Base-by-base conservation (phyloP, 1,139 yeast genomes). In the Geotrichum candidum region DNA sequence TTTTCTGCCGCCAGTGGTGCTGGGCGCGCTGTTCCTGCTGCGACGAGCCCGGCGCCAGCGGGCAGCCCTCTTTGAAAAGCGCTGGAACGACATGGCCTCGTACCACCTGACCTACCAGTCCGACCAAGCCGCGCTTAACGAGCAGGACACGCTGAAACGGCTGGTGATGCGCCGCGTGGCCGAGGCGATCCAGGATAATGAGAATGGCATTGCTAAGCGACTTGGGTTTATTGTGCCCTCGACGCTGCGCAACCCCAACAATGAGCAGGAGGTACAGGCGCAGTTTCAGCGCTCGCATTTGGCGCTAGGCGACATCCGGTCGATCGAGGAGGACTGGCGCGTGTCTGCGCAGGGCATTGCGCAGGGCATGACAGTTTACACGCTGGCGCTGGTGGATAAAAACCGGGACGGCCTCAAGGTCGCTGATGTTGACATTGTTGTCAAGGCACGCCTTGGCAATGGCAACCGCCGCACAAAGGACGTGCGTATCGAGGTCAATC, bases 41-140 rank as follows among this genome's bases (percentile, higher is more conserved):
- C 63, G 69, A 13, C 63, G 68, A 27, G 29, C 64, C 41, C 58
- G 67, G 9, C 54, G 63, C 11, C 51, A 64, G 41, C 65, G 66
- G 9, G 61, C 63, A 25, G 61, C 63, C 23, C 63, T 69, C 33
- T 67, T 65, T 61, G 67, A 67, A 51, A 70, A 68, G 55, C 63
- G 73, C 53, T 70, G 73, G 73, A 57, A 63, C 53, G 69, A 69
- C 33, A 63, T 69, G 67, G 71, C 71, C 23, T 63, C 66, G 22
- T 68, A 68, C 57, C 71, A 68, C 53, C 57, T 70, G 54, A 61
- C 65, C 11, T 65, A 60, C 27, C 65, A 67, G 53, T 62, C 65
- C 11, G 65, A 60, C 13, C 63, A 59, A n/a, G 64, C 64, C 1
- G 60, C 63, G 27, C 46, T 58, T 27, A 63, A 57, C 51, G 64